Percentiles rank a stretch among this genome's conserved stretches.
phyloP scores from a whole-genome alignment of 306 rosid genomes.

The Pyrus pyrifolia region DNA sequence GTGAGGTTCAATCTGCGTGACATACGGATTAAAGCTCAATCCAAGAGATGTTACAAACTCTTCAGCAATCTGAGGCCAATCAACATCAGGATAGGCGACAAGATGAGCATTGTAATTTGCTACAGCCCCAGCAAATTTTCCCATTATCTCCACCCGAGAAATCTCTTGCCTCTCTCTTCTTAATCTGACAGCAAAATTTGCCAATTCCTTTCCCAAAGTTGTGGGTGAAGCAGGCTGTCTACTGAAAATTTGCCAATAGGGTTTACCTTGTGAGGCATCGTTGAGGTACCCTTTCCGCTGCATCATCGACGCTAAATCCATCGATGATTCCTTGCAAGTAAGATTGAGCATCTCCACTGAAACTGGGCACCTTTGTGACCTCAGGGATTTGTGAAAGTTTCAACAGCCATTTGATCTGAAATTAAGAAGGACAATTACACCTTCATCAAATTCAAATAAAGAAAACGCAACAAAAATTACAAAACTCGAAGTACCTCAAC shows the following conservation, averaged over 20 bases:
- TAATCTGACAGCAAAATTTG: constrained; percentile 74
- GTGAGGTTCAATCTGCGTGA: constrained; percentile 89
- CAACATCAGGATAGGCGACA: constrained; percentile 64
- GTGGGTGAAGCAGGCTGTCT: constrained; percentile 98
- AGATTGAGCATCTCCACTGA: constrained; percentile 48
- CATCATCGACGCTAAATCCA: constrained; percentile 48
- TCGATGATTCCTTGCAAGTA: constrained; percentile 50
- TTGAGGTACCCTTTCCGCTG: constrained; percentile 29
- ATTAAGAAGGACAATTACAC: not conserved
- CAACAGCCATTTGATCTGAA: constrained; percentile 67
- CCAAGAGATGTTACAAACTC: constrained; percentile 73
- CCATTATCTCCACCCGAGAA: constrained; percentile 57
- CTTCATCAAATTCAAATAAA: not conserved
- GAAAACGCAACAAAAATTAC: not conserved
- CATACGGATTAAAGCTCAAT: constrained; percentile 70
- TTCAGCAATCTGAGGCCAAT: constrained; percentile 65
- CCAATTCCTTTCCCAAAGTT: constrained; percentile 93
- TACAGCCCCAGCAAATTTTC: constrained; percentile 94
- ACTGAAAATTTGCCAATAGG: not conserved
- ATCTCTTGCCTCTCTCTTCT: constrained; percentile 65
- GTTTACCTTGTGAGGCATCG: no score
- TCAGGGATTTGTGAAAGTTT: constrained; percentile 63
- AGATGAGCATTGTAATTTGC: constrained; percentile 88
- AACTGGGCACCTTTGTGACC: constrained; percentile 58
- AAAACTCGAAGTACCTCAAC: constrained; percentile 44